Conservation (phyloP, 169 alveolate genomes). For the Cryptosporidium felis region DNA sequence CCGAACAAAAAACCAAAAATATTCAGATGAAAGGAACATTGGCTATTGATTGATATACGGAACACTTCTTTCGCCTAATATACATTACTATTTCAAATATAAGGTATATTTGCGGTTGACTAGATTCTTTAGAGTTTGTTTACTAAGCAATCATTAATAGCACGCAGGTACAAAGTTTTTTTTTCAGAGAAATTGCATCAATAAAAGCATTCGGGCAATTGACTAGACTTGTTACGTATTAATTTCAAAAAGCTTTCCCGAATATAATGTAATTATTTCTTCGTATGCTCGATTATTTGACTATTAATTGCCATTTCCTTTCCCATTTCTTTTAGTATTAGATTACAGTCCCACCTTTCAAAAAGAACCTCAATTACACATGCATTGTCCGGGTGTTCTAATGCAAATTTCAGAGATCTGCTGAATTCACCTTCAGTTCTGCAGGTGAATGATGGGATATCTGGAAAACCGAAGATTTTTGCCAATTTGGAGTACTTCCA, state of each 20-base stretch:
- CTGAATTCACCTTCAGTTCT: constrained; percentile 72
- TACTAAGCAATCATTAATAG: too few species aligned
- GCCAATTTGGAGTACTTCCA: constrained; percentile 73
- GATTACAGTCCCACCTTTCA: constrained; percentile 73
- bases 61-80: background rate
- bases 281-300: background rate
- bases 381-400: constrained; percentile 50
- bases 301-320: constrained; percentile 71
- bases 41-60: background rate
- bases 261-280: constrained; percentile 4
- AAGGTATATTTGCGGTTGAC: too few species aligned
- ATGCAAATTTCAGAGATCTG: constrained; percentile 17
- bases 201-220: background rate
- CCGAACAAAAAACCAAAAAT: constrained; percentile 7
- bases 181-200: too few species aligned
- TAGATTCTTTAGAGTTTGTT: too few species aligned
- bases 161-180: too few species aligned
- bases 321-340: constrained; percentile 69
- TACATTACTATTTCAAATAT: too few species aligned
- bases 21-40: constrained; percentile 63
- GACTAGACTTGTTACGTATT: background rate
- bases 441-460: constrained; percentile 32
- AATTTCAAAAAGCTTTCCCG: too few species aligned
- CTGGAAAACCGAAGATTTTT: constrained; percentile 50
- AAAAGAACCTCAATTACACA: constrained; percentile 72